A percentile compares a stretch with the other conserved stretches of the same genome.
phyloP scores from a whole-genome alignment of 2,329 filamentous ascomycete species.

The Septoria linicola region DNA sequence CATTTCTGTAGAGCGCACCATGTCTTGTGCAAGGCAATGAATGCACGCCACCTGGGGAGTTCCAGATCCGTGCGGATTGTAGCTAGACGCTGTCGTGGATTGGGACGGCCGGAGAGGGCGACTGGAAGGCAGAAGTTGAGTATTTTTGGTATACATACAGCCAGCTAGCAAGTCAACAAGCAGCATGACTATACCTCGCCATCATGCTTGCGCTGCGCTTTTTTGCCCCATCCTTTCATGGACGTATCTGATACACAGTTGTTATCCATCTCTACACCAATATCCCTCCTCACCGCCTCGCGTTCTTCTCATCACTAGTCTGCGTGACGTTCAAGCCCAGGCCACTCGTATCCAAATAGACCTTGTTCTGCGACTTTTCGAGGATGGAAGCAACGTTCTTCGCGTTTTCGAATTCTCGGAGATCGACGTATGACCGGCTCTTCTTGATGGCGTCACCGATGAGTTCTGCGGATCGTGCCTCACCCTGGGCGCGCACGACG shows the following conservation, averaged over 20 bases:
- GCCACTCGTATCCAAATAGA: conserved; percentile 88
- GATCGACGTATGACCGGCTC: conserved; percentile 91
- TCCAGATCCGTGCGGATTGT: background rate
- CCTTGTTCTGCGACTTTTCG: conserved; percentile 87
- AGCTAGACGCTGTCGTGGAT: too few relatives aligned
- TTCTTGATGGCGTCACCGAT: conserved; percentile 99
- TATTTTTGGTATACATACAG: conserved; percentile 17
- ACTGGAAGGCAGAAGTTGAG: conserved; percentile 12
- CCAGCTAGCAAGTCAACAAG: background rate
- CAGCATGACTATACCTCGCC: conserved; percentile 1
- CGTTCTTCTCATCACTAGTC: conserved; percentile 22
- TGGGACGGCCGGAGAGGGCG: too few relatives aligned
- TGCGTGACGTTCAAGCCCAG: conserved; percentile 78
- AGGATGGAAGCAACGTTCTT: conserved; percentile 82
- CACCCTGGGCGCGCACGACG: conserved; percentile 97
- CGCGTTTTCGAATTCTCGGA: conserved; percentile 98
- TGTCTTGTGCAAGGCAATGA: background rate
- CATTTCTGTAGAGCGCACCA: background rate
- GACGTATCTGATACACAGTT: conserved; percentile 5
- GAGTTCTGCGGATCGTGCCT: conserved; percentile 93
- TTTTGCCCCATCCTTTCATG: background rate
- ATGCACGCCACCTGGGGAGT: background rate
- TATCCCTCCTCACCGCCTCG: conserved; percentile 7
- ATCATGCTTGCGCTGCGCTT: conserved; percentile 2
- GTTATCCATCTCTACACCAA: background rate